These are phyloP conservation scores for Mallotus nudiflorus DNA, from an alignment of 345 rosid species.

Conservation along the genomic window DNA sequence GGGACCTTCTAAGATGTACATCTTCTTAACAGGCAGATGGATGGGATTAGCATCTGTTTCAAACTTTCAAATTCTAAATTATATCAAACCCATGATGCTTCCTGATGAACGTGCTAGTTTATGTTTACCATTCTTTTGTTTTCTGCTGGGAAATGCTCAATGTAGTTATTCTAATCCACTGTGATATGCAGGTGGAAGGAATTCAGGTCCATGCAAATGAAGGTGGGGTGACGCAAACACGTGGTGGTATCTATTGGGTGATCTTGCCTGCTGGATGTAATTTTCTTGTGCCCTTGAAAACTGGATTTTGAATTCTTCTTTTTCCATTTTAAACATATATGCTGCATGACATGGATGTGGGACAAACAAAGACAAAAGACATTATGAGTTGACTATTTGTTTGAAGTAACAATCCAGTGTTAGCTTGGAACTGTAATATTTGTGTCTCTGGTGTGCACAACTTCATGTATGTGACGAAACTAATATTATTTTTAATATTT, in stretches of 20 bases:
- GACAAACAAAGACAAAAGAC: neutral
- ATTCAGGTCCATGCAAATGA: constrained; percentile 93
- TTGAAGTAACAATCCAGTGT: too few relatives aligned
- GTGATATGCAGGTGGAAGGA: constrained; percentile 75
- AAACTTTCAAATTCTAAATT: neutral
- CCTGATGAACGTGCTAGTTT: neutral
- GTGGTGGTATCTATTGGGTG: constrained; percentile 91
- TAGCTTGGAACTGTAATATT: too few relatives aligned
- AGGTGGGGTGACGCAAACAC: constrained; percentile 90
- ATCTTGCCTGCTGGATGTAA: constrained; percentile 99
- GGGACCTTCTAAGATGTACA: neutral
- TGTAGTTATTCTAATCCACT: neutral
- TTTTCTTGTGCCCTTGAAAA: constrained; percentile 17
- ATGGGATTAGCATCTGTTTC: neutral
- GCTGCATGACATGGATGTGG: neutral
- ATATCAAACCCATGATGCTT: neutral
- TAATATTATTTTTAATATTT: too few relatives aligned
- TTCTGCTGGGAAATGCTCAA: constrained; percentile 3
- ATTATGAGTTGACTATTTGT: neutral
- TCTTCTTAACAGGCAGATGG: neutral
- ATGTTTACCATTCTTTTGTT: neutral
- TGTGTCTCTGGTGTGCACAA: too few relatives aligned
- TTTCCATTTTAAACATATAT: neutral
- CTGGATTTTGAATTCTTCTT: constrained; percentile 7
- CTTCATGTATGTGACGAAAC: too few relatives aligned